A percentile compares a stretch with the other conserved stretches of the same genome.
phyloP scores from a whole-genome alignment of 495 filamentous ascomycete genomes.

The Glonium stellatum region DNA sequence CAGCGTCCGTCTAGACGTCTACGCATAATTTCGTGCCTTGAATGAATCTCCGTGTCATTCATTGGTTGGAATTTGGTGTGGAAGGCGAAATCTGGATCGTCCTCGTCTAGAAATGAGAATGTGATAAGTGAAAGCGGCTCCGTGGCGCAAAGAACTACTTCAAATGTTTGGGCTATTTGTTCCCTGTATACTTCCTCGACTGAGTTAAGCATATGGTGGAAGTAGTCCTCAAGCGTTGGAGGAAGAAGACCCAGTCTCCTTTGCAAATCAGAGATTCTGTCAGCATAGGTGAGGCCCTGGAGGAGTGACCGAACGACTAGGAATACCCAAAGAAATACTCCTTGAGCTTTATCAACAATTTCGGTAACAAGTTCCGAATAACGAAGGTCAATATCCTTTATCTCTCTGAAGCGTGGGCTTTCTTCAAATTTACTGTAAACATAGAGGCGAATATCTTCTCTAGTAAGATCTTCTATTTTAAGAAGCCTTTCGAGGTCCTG shows the following conservation, averaged over 20 bases:
- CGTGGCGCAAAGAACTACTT: too few species aligned
- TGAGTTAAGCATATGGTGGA: conserved; percentile 14
- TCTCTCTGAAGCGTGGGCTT: neutral
- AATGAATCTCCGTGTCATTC: too few species aligned
- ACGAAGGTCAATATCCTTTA: neutral
- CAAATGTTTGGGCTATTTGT: neutral
- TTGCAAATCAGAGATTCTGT: conserved; percentile 4
- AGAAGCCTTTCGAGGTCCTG: neutral
- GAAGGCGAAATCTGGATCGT: too few species aligned
- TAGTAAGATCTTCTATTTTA: conserved; percentile 8
- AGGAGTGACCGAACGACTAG: conserved; percentile 10
- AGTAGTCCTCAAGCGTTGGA: conserved; percentile 4
- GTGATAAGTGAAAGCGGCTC: too few species aligned
- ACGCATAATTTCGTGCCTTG: too few species aligned
- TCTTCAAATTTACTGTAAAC: neutral
- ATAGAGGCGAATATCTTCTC: conserved; percentile 7
- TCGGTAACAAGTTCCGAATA: conserved; percentile 1
- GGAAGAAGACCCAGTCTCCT: conserved; percentile 5
- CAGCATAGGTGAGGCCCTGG: conserved; percentile 1
- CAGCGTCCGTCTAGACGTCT: too few species aligned
- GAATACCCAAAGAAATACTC: conserved; percentile 21
- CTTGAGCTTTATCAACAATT: conserved; percentile 9
- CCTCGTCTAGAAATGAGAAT: too few species aligned
- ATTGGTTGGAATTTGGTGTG: too few species aligned
- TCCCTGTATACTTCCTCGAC: conserved; percentile 7